Percentiles rank a stretch among this genome's conserved stretches.
Conservation (phyloP, 2,329 filamentous ascomycete species). For the Phaeosphaeria sp. region DNA sequence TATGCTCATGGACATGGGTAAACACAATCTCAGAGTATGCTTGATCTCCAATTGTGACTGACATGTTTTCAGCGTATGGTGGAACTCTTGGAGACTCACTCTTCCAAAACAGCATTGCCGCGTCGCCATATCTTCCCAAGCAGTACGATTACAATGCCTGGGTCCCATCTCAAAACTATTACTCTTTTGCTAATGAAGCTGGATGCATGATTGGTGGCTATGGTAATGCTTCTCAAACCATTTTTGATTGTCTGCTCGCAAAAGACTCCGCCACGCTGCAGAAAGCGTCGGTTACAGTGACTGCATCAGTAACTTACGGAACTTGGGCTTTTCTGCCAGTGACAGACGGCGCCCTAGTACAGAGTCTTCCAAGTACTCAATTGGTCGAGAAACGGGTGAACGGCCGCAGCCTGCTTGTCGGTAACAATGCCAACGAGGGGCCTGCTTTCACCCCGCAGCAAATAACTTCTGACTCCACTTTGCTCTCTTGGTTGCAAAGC, state of each 20-base stretch:
- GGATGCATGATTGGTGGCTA: slow-evolving; percentile 31
- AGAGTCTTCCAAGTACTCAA: slow-evolving; percentile 47
- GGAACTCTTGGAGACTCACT: slow-evolving; percentile 40
- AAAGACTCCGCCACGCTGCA: slow-evolving; percentile 46
- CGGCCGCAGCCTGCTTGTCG: slow-evolving; percentile 43
- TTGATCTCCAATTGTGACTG: slow-evolving; percentile 9
- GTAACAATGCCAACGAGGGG: slow-evolving; percentile 61
- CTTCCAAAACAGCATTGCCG: slow-evolving; percentile 45
- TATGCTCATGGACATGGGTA: slow-evolving; percentile 11
- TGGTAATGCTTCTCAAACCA: slow-evolving; percentile 33
- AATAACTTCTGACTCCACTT: slow-evolving; percentile 50
- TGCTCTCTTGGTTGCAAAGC: slow-evolving; percentile 54
- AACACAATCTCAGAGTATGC: neutral
- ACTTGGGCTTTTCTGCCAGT: slow-evolving; percentile 54
- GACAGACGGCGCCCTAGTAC: slow-evolving; percentile 51
- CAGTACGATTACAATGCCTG: slow-evolving; percentile 60
- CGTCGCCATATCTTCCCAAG: slow-evolving; percentile 62
- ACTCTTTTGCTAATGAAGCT: slow-evolving; percentile 48
- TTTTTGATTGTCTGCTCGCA: slow-evolving; percentile 52
- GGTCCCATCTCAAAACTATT: slow-evolving; percentile 55
- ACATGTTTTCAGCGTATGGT: slow-evolving; percentile 42
- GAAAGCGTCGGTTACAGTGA: slow-evolving; percentile 40
- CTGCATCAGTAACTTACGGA: slow-evolving; percentile 47
- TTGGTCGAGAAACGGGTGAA: slow-evolving; percentile 47
- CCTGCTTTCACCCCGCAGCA: slow-evolving; percentile 51